Percentiles rank a stretch among this genome's conserved stretches.
phyloP scores from a whole-genome alignment of 805 yeast species.

The Lachancea mirantina region DNA sequence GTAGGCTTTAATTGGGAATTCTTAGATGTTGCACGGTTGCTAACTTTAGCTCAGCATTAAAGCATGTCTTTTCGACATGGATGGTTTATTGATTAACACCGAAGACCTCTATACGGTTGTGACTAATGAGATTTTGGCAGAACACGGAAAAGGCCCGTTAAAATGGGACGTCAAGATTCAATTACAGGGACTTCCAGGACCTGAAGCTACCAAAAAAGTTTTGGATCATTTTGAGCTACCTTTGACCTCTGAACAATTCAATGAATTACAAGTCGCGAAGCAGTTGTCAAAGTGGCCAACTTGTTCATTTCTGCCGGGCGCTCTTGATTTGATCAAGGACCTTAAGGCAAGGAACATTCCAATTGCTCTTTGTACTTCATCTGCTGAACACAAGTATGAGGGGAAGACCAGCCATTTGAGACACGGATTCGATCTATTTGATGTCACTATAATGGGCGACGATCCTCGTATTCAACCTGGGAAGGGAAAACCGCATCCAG shows the following conservation, averaged over 20 bases:
- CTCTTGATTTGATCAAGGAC: slow-evolving; percentile 54
- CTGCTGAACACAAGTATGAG: slow-evolving; percentile 52
- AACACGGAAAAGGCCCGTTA: slow-evolving; percentile 68
- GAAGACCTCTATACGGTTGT: slow-evolving; percentile 87
- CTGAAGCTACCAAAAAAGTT: slow-evolving; percentile 57
- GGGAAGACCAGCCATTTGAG: slow-evolving; percentile 66
- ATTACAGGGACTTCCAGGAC: slow-evolving; percentile 88
- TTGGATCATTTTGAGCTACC: slow-evolving; percentile 65
- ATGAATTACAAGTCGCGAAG: slow-evolving; percentile 41
- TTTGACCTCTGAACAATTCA: slow-evolving; percentile 57
- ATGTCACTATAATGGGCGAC: slow-evolving; percentile 81
- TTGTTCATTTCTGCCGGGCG: slow-evolving; percentile 76
- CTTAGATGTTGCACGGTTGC: slow-evolving; percentile 1
- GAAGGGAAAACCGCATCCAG: slow-evolving; percentile 89
- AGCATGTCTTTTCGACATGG: slow-evolving; percentile 64
- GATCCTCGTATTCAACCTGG: slow-evolving; percentile 77
- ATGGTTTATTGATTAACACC: slow-evolving; percentile 85
- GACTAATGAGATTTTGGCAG: slow-evolving; percentile 55
- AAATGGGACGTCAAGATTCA: slow-evolving; percentile 87
- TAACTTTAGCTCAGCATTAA: slow-evolving; percentile 13
- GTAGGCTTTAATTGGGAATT: too few species aligned
- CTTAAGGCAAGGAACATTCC: slow-evolving; percentile 54
- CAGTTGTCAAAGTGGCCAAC: slow-evolving; percentile 55
- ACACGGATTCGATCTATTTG: slow-evolving; percentile 59
- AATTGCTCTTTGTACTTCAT: slow-evolving; percentile 86